These are phyloP conservation scores for Sindora glabra DNA, from an alignment of 306 rosid species.

Conservation along the genomic window DNA sequence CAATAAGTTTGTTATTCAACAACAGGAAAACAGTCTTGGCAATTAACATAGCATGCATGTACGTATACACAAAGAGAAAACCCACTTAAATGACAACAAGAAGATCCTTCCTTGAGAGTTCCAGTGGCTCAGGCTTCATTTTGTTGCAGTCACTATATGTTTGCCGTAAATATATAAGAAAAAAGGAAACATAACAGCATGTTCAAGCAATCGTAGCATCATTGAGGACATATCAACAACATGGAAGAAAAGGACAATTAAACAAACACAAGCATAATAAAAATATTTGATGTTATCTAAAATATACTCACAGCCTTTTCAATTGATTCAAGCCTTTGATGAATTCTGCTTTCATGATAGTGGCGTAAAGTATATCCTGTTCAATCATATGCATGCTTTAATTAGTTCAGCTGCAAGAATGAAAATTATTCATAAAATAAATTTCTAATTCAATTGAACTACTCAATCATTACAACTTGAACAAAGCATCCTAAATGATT, in stretches of 20 bases:
- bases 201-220: neutral
- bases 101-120: too few relatives aligned
- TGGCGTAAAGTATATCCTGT: slow-evolving; percentile 82
- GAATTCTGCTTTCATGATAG: slow-evolving; percentile 55
- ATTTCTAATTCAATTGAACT: neutral
- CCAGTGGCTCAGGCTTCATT: neutral
- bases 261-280: neutral
- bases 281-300: neutral
- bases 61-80: too few relatives aligned
- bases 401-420: neutral
- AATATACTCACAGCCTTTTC: slow-evolving; percentile 53
- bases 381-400: neutral
- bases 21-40: too few relatives aligned
- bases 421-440: neutral
- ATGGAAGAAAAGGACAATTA: neutral
- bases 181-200: neutral
- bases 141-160: neutral
- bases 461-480: neutral
- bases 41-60: too few relatives aligned
- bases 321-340: slow-evolving; percentile 78
- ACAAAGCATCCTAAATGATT: neutral
- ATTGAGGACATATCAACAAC: neutral
- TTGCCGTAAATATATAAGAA: too few relatives aligned
- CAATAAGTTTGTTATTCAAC: too few relatives aligned
- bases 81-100: too few relatives aligned